Percentiles rank a stretch among this genome's conserved stretches.
phyloP scores from a whole-genome alignment of 1,284 basidiomycete species.

The Vanrija sp. region DNA sequence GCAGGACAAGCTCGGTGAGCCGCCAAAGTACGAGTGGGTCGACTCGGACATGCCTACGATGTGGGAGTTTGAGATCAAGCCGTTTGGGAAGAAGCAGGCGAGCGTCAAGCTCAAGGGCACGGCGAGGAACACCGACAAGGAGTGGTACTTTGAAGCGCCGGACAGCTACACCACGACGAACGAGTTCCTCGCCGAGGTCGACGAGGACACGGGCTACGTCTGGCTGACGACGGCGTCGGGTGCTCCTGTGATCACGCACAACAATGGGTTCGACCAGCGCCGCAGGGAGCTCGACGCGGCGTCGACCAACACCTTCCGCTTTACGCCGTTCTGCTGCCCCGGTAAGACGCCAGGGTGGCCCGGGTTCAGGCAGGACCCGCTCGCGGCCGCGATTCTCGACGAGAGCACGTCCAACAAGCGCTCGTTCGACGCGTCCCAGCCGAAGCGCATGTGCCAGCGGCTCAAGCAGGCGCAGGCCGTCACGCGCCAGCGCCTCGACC shows the following conservation, averaged over 20 bases:
- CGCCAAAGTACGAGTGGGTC: constrained; percentile 14
- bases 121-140: background rate
- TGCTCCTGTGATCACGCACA: background rate
- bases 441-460: constrained; percentile 19
- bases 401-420: constrained; percentile 9
- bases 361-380: constrained; percentile 30
- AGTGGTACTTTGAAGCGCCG: constrained; percentile 3
- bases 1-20: background rate
- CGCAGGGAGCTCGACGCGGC: background rate
- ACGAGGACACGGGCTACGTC: constrained; percentile 11
- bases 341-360: constrained; percentile 27
- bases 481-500: constrained; percentile 11
- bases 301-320: constrained; percentile 7
- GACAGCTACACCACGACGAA: background rate
- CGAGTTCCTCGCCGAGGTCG: constrained; percentile 4
- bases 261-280: background rate
- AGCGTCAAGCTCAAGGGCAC: background rate
- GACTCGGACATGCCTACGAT: constrained; percentile 20
- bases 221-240: background rate
- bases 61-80: constrained; percentile 20
- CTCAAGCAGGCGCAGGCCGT: constrained; percentile 9
- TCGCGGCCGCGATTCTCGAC: constrained; percentile 23
- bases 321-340: constrained; percentile 32
- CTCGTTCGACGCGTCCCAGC: constrained; percentile 24
- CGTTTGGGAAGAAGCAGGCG: background rate